A percentile compares a stretch with the other conserved stretches of the same genome.
These are phyloP conservation scores for Lachnellula subtilissima DNA, from an alignment of 2,329 filamentous ascomycete genomes.

Conservation along the genomic window DNA sequence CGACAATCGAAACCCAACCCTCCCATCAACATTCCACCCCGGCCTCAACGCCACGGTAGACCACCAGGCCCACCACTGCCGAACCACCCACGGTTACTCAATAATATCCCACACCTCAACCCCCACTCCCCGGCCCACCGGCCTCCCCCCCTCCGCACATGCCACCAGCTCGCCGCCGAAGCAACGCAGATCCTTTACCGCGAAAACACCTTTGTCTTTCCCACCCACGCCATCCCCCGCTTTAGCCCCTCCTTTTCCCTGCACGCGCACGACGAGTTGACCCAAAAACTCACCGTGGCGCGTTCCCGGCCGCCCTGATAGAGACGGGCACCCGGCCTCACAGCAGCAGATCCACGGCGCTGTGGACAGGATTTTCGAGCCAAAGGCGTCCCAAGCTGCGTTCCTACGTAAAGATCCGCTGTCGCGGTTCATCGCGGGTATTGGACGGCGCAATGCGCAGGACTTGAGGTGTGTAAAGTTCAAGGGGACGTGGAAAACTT, in stretches of 20 bases:
- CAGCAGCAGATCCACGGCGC: not conserved
- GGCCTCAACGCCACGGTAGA: too few species aligned
- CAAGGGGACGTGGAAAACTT: not conserved
- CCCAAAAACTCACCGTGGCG: not conserved
- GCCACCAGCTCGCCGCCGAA: slow-evolving; percentile 79
- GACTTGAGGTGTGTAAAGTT: not conserved
- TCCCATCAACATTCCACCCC: too few species aligned
- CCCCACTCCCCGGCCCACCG: slow-evolving; percentile 49
- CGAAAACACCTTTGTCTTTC: not conserved
- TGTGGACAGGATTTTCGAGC: not conserved
- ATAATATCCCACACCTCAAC: not conserved
- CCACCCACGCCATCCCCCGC: not conserved
- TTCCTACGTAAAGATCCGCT: not conserved
- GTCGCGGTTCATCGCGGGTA: not conserved
- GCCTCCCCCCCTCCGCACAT: slow-evolving; percentile 83
- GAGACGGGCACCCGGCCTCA: not conserved
- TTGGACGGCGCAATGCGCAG: not conserved
- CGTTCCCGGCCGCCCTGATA: not conserved
- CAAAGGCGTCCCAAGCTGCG: not conserved
- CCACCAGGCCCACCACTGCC: not conserved
- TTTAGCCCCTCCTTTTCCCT: not conserved
- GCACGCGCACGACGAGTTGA: not conserved
- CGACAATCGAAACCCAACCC: too few species aligned
- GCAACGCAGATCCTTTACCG: not conserved
- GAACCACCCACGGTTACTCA: not conserved